Percentiles rank a stretch among this genome's conserved stretches.
phyloP scores from a whole-genome alignment of 768 basidiomycete species.

The Russula abietina region DNA sequence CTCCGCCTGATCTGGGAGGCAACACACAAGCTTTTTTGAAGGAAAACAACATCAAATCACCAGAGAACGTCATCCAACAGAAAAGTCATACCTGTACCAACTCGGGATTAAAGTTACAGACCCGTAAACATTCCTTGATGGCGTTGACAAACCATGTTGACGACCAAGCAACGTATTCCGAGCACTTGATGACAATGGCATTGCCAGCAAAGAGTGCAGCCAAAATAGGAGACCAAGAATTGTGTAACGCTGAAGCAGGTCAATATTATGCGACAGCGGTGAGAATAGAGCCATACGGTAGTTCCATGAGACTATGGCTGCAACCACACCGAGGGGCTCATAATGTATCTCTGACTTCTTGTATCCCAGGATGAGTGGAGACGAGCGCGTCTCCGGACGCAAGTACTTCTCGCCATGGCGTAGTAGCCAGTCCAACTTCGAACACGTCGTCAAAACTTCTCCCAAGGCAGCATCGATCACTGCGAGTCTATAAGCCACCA shows the following conservation, averaged over 20 bases:
- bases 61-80: not conserved
- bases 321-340: constrained; percentile 89
- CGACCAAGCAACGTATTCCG: constrained; percentile 90
- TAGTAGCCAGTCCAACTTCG: constrained; percentile 90
- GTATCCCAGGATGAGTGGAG: constrained; percentile 64
- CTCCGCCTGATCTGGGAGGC: constrained; percentile 82
- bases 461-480: constrained; percentile 93
- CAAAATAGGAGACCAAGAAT: constrained; percentile 89
- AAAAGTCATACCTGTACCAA: constrained; percentile 65
- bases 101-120: constrained; percentile 76
- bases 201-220: constrained; percentile 90
- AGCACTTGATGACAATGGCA: constrained; percentile 84
- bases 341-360: constrained; percentile 76
- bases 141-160: constrained; percentile 76
- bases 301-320: constrained; percentile 93
- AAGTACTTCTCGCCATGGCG: constrained; percentile 76
- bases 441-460: constrained; percentile 90
- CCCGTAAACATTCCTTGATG: constrained; percentile 67
- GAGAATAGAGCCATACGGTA: constrained; percentile 54
- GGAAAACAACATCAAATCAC: not conserved
- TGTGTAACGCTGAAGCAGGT: constrained; percentile 69
- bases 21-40: constrained; percentile 62
- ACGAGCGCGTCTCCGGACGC: constrained; percentile 61
- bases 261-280: constrained; percentile 4
- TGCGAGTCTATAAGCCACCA: constrained; percentile 30